Conservation (phyloP, 2,329 filamentous ascomycete species). For the Dothideomycetidae sp. region DNA sequence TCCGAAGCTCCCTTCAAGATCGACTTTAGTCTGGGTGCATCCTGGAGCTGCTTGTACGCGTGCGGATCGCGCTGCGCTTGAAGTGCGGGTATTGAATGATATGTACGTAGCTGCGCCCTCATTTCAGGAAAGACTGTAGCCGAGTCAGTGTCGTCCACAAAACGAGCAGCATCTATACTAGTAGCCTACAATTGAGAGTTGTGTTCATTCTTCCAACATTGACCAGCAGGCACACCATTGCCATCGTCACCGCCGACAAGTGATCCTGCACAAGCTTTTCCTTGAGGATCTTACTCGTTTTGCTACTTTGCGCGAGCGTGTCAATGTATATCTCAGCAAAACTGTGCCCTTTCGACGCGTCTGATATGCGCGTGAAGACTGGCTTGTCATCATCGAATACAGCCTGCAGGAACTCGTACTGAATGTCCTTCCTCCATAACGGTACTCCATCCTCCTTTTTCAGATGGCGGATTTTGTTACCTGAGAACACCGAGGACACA, state of each 20-base stretch:
- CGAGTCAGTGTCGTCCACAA: slow-evolving; percentile 14
- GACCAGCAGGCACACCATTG: slow-evolving; percentile 95
- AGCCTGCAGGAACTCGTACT: slow-evolving; percentile 69
- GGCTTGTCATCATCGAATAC: slow-evolving; percentile 61
- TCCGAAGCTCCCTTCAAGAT: slow-evolving; percentile 95
- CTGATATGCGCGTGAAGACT: slow-evolving; percentile 88
- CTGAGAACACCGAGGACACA: slow-evolving; percentile 52
- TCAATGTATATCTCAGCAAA: slow-evolving; percentile 98
- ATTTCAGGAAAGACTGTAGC: slow-evolving; percentile 92
- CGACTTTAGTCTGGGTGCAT: slow-evolving; percentile 88
- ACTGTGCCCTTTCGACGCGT: slow-evolving; percentile 54
- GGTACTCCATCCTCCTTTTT: slow-evolving; percentile 85
- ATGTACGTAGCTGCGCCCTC: slow-evolving; percentile 92
- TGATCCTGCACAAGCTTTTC: slow-evolving; percentile 91
- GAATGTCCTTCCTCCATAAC: slow-evolving; percentile 75
- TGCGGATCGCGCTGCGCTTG: slow-evolving; percentile 91
- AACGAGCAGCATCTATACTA: too few species aligned
- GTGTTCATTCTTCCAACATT: slow-evolving; percentile 99
- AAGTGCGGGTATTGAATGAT: slow-evolving; percentile 91
- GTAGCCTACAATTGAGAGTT: slow-evolving; percentile 87
- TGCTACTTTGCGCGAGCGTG: slow-evolving; percentile 95
- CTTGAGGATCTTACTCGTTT: slow-evolving; percentile 95
- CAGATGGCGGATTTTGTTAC: slow-evolving; percentile 67
- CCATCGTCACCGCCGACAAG: slow-evolving; percentile 90
- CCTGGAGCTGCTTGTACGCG: slow-evolving; percentile 94